Conservation (phyloP, 164 flowering plant species). For the Kalanchoe fedtschenkoi region DNA sequence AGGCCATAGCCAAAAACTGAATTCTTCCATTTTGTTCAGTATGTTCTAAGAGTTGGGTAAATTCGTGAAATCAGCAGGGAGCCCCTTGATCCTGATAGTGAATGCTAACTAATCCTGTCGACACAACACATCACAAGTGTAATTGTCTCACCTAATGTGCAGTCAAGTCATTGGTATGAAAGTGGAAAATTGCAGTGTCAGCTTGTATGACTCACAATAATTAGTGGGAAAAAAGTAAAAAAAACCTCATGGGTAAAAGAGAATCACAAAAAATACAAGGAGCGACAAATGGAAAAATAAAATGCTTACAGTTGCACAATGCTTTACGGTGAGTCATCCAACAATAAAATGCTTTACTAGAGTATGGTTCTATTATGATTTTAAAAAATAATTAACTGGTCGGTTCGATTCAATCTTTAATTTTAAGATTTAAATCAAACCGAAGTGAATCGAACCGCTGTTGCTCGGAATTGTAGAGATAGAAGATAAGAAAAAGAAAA, state of each 20-base stretch:
- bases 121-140: too few relatives aligned
- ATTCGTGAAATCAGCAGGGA: neutral
- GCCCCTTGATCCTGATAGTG: too few relatives aligned
- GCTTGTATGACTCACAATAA: conserved; percentile 15
- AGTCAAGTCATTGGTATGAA: conserved; percentile 27
- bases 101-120: too few relatives aligned
- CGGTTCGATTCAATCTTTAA: too few relatives aligned
- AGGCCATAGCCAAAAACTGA: neutral
- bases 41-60: neutral
- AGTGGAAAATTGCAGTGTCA: conserved; percentile 42
- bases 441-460: too few relatives aligned
- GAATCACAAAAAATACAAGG: neutral
- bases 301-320: conserved; percentile 28
- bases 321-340: conserved; percentile 64
- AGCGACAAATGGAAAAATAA: neutral
- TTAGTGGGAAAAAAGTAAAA: neutral
- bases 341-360: conserved; percentile 37
- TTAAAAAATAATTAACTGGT: too few relatives aligned
- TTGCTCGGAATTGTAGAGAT: too few relatives aligned
- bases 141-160: conserved; percentile 37
- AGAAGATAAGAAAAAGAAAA: too few relatives aligned
- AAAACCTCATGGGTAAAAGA: neutral
- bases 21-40: neutral
- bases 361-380: too few relatives aligned
- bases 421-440: too few relatives aligned